A percentile compares a stretch with the other conserved stretches of the same genome.
These are phyloP conservation scores for Xylariaceae sp. DNA, from an alignment of 2,329 filamentous ascomycete species.

Conservation along the genomic window DNA sequence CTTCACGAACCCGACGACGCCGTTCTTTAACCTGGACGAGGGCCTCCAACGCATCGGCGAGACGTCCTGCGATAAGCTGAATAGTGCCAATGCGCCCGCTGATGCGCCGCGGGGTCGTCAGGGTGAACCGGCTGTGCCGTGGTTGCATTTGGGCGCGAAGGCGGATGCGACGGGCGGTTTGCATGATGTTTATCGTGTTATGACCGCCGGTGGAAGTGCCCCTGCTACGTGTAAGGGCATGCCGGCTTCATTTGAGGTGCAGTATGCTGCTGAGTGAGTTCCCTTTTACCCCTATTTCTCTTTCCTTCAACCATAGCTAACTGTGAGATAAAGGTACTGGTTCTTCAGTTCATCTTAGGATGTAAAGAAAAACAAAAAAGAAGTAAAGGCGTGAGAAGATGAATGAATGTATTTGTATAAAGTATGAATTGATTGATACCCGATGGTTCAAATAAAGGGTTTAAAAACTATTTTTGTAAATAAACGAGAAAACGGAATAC, in stretches of 20 bases:
- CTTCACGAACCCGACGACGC: slow-evolving; percentile 65
- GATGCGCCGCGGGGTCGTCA: slow-evolving; percentile 53
- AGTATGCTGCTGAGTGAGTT: slow-evolving; percentile 82
- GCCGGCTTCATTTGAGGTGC: slow-evolving; percentile 59
- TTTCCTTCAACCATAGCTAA: neutral
- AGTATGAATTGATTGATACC: too few relatives aligned
- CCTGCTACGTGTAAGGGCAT: slow-evolving; percentile 67
- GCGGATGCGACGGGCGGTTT: slow-evolving; percentile 56
- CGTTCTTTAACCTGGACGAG: slow-evolving; percentile 75
- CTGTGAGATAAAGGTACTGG: slow-evolving; percentile 25
- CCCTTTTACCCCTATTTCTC: neutral
- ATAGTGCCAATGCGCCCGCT: slow-evolving; percentile 56
- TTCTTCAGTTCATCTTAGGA: slow-evolving; percentile 22
- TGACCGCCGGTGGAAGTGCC: slow-evolving; percentile 75
- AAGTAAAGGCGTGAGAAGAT: too few relatives aligned
- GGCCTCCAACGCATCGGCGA: slow-evolving; percentile 50
- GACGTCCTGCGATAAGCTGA: slow-evolving; percentile 58
- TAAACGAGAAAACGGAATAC: too few relatives aligned
- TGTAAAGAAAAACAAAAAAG: too few relatives aligned
- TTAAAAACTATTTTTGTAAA: too few relatives aligned
- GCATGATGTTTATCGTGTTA: slow-evolving; percentile 74
- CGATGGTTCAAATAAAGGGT: too few relatives aligned
- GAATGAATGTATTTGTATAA: too few relatives aligned
- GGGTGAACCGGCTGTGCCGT: slow-evolving; percentile 67
- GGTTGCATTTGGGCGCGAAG: slow-evolving; percentile 65